phyloP scores from a whole-genome alignment of 192 early-diverging fungal genomes.

The Podila horticola region DNA sequence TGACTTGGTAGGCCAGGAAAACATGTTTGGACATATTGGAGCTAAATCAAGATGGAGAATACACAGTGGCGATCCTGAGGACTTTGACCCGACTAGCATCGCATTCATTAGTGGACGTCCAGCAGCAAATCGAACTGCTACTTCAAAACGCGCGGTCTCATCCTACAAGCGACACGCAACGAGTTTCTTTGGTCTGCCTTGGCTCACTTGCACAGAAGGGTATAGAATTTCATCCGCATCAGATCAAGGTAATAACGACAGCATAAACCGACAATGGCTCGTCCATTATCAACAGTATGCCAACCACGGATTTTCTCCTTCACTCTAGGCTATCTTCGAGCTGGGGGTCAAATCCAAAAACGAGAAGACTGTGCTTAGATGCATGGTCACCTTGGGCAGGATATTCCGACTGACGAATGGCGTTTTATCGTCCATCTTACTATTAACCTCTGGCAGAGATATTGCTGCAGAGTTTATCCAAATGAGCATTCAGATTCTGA shows the following conservation, averaged over 20 bases:
- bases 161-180: slow-evolving; percentile 17
- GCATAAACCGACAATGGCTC: no score
- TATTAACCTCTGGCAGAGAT: slow-evolving; percentile 3
- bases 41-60: slow-evolving; percentile 35
- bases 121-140: slow-evolving; percentile 49
- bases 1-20: slow-evolving; percentile 36
- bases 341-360: slow-evolving; percentile 21
- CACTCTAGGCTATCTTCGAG: slow-evolving; percentile 20
- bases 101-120: slow-evolving; percentile 52
- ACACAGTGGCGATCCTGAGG: slow-evolving; percentile 51
- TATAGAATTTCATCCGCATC: slow-evolving; percentile 32
- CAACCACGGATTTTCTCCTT: no score
- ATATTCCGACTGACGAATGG: slow-evolving; percentile 28
- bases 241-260: slow-evolving; percentile 26
- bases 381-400: slow-evolving; percentile 19
- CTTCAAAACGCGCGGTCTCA: slow-evolving; percentile 19
- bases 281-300: no score
- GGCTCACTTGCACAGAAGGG: slow-evolving; percentile 28
- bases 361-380: slow-evolving; percentile 26
- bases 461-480: slow-evolving; percentile 22
- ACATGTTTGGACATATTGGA: slow-evolving; percentile 53
- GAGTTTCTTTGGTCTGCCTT: slow-evolving; percentile 37
- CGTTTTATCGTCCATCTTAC: slow-evolving; percentile 13
- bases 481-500: slow-evolving; percentile 11
- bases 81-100: slow-evolving; percentile 53